phyloP scores from a whole-genome alignment of 331 rosid genomes.

The Rosa hybrid region DNA sequence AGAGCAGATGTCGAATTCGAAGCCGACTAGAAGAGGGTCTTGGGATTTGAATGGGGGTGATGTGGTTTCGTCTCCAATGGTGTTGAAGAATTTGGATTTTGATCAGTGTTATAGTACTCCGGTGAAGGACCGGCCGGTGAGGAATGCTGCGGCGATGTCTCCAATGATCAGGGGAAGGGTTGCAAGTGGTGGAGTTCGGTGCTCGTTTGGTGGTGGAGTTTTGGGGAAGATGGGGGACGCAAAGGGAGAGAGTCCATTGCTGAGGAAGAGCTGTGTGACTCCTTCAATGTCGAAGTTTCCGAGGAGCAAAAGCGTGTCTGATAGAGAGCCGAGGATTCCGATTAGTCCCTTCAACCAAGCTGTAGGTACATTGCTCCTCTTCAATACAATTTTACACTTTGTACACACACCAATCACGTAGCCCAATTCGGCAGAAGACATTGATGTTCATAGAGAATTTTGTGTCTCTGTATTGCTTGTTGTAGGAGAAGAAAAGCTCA shows the following conservation, averaged over 20 bases:
- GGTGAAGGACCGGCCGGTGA: constrained; percentile 37
- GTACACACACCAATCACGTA: not conserved
- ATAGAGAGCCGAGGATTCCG: constrained; percentile 59
- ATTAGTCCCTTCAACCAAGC: constrained; percentile 71
- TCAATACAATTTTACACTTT: constrained; percentile 1
- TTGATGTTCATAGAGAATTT: not conserved
- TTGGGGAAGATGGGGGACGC: constrained; percentile 57
- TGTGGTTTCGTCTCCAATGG: constrained; percentile 56
- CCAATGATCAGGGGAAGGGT: constrained; percentile 57
- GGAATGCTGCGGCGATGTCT: constrained; percentile 36
- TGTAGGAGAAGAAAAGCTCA: constrained; percentile 68
- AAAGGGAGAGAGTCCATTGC: constrained; percentile 63
- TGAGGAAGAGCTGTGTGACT: constrained; percentile 75
- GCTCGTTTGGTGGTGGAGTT: constrained; percentile 75
- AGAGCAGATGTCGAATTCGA: constrained; percentile 31
- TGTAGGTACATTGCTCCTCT: constrained; percentile 83
- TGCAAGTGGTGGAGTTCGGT: constrained; percentile 46
- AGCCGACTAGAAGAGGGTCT: constrained; percentile 65
- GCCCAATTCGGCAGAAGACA: not conserved
- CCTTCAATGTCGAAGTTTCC: constrained; percentile 50
- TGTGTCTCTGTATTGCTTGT: not conserved
- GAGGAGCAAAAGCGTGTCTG: constrained; percentile 83
- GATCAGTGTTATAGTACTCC: constrained; percentile 73
- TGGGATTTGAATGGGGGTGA: constrained; percentile 54
- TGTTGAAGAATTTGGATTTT: constrained; percentile 71